Evolutionary conservation across 495 filamentous ascomycete genomes (phyloP), one percentile per base, ranked within the genome.

Genomic region (Aspergillus wentii): DNA sequence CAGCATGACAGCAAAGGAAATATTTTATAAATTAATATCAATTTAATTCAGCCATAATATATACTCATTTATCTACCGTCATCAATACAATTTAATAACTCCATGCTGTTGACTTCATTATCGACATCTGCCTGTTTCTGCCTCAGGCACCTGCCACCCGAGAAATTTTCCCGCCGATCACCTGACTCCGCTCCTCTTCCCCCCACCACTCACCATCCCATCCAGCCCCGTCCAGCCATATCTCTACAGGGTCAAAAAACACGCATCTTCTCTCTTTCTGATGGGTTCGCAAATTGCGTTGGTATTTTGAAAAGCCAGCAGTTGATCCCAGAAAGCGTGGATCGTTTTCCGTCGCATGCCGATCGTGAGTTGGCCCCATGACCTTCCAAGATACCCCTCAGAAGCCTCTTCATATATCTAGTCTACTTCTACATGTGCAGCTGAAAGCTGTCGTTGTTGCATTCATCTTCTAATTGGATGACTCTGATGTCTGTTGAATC

Each of bases 341-440:
- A 52, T 49, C 43, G 30, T 52, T 53, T 47, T 46, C 49, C 43
- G 29, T 55, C 34, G 43, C 53, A 49, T 50, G 62, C 60, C 60
- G 55, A 66, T 62, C 62, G 64, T 68, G 52, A 68, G 64, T 66
- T 43, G 29, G 35, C 39, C 47, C 46, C n/a, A n/a, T n/a, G n/a
- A n/a, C n/a, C n/a, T n/a, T n/a, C n/a, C n/a, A n/a, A n/a, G n/a
- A n/a, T n/a, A n/a, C n/a, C n/a, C n/a, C n/a, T n/a, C n/a, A n/a
- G n/a, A n/a, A n/a, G n/a, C n/a, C n/a, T n/a, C n/a, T n/a, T n/a
- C n/a, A n/a, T n/a, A n/a, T n/a, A n/a, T n/a, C n/a, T n/a, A n/a
- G n/a, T n/a, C n/a, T n/a, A n/a, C n/a, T n/a, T n/a, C n/a, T n/a
- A n/a, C n/a, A n/a, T n/a, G n/a, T n/a, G n/a, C n/a, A n/a, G n/a